Evolutionary conservation across 2,329 filamentous ascomycete genomes (phyloP), one percentile per base, ranked within the genome.

Genomic region (Paraphaeosphaeria minitans): DNA sequence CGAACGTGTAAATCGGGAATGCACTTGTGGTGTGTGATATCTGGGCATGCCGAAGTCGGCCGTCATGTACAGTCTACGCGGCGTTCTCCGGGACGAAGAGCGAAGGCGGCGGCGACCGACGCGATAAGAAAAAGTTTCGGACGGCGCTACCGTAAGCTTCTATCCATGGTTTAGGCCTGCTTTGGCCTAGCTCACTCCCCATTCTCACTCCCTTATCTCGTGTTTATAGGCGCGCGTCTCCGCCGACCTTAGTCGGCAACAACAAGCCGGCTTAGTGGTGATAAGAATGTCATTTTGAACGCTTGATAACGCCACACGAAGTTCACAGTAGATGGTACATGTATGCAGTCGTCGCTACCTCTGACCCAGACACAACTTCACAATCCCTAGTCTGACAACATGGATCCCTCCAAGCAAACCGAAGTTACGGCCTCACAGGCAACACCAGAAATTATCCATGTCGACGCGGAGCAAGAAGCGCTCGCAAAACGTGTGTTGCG

Each of bases 401-500:
- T 47, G 43, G 22, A 47, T 22, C 13, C 43, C 43, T 12, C 13
- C 2, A 29, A 47, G 22, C 21, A 27, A 16, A 47, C 21, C 8
- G 22, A 27, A 22, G 43, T 47, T 27, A 29, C 43, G 10, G 22
- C 43, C 43, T 5, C 43, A 47, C 43, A 47, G 22, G 21, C 12
- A n/a, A 13, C 22, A 47, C 22, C 43, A 47, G 43, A 47, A 12
- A 7, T 8, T 16, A 16, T 22, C 22, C 21, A 16, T 14, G 24
- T 16, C 22, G 43, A 47, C 29, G 43, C 12, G 29, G 43, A 47
- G 12, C 43, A 47, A 6, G 13, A 47, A 27, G 43, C 43, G 22
- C 22, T 48, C 27, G 68, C 66, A 10, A 76, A 73, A 43, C 73
- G 69, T 8, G 79, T 86, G 3, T 58, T 87, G 52, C 76, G 79